Conservation (phyloP, 805 yeast species). For the Metschnikowia lachancei region DNA sequence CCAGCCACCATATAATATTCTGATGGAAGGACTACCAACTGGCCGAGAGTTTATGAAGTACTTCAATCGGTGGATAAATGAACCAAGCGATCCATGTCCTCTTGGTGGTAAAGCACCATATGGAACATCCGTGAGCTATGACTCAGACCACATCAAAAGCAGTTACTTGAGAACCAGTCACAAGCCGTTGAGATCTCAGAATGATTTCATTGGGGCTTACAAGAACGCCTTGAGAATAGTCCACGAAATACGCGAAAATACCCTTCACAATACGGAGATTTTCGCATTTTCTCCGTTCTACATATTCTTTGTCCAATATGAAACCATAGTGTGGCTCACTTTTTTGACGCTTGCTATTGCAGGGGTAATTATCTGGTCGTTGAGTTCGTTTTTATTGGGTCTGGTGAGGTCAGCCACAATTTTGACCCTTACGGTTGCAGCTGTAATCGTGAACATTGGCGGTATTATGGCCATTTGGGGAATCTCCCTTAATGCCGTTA, state of each 20-base stretch:
- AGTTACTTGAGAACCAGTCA: conserved; percentile 82
- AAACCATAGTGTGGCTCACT: conserved; percentile 59
- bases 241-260: conserved; percentile 46
- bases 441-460: conserved; percentile 69
- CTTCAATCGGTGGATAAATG: conserved; percentile 78
- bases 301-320: conserved; percentile 87
- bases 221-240: conserved; percentile 67
- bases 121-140: conserved; percentile 45
- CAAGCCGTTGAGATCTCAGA: conserved; percentile 72
- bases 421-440: conserved; percentile 54
- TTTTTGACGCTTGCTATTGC: conserved; percentile 54
- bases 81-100: conserved; percentile 87
- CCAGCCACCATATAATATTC: conserved; percentile 60
- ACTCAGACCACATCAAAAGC: conserved; percentile 42
- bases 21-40: conserved; percentile 82
- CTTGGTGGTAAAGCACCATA: conserved; percentile 95
- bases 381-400: conserved; percentile 62
- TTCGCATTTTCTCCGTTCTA: conserved; percentile 94
- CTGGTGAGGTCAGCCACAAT: conserved; percentile 58
- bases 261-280: conserved; percentile 42
- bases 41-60: conserved; percentile 65
- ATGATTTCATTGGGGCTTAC: conserved; percentile 79
- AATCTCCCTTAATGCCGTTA: conserved; percentile 81
- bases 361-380: conserved; percentile 46
- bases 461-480: conserved; percentile 77